Conservation (phyloP, 805 yeast genomes). For the Cyberlindnera veronae region DNA sequence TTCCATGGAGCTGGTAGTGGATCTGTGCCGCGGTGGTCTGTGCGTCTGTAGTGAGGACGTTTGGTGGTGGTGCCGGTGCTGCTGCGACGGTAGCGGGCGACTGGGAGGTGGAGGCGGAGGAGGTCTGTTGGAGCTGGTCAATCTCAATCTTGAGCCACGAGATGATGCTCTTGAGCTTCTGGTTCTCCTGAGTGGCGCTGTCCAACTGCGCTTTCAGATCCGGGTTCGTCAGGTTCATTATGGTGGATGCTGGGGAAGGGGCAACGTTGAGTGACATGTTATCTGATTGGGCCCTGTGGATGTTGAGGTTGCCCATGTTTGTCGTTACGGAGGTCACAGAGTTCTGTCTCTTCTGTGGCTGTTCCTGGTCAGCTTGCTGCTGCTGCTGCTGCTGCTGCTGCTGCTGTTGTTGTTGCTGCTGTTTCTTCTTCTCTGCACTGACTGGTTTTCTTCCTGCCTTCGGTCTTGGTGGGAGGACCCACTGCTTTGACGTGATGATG, state of each 20-base stretch:
- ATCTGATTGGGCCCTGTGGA: slow-evolving; percentile 12
- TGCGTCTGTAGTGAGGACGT: not conserved
- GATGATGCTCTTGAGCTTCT: slow-evolving; percentile 39
- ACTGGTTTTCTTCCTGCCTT: slow-evolving; percentile 62
- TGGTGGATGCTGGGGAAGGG: slow-evolving; percentile 1
- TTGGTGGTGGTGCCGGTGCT: not conserved
- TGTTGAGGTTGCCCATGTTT: slow-evolving; percentile 16
- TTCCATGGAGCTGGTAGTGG: slow-evolving; percentile 9
- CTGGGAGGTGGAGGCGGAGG: no score
- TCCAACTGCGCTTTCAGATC: slow-evolving; percentile 34
- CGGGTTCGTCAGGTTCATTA: no score
- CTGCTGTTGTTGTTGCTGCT: slow-evolving; percentile 5
- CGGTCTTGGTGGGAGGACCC: slow-evolving; percentile 85
- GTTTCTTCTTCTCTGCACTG: slow-evolving; percentile 15
- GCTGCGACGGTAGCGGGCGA: not conserved
- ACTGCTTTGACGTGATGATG: slow-evolving; percentile 58
- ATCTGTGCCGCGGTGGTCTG: slow-evolving; percentile 8
- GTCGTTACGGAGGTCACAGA: slow-evolving; percentile 15
- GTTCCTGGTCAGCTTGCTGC: not conserved
- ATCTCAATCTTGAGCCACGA: slow-evolving; percentile 39
- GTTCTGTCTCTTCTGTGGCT: slow-evolving; percentile 8
- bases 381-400: slow-evolving; percentile 4
- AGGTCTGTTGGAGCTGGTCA: slow-evolving; percentile 25
- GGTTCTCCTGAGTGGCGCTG: slow-evolving; percentile 41
- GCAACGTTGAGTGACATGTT: slow-evolving; percentile 1